Base-by-base conservation (phyloP, 2,329 filamentous ascomycete species). In the Myriosclerotinia curreyana region DNA sequence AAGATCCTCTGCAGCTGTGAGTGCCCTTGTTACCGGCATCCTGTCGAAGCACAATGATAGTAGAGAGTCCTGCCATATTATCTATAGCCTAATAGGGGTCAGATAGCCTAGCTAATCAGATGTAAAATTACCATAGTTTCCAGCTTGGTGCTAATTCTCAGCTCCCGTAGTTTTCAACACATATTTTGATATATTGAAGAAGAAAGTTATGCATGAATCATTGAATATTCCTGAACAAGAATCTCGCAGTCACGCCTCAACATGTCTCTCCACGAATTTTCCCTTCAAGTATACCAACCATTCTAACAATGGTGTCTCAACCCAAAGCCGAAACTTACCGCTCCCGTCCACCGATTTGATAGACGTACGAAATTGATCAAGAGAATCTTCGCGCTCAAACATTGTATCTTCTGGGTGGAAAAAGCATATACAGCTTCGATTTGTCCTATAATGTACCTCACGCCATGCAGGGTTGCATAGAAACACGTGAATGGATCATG, bases 1-100 rank as follows among this genome's bases (percentile, higher is more conserved):
- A 31, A 56, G 34, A 25, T 28, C 7, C 25, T 56, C 53, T 44
- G 36, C 60, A n/a, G 2, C 74, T 70, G n/a, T 78, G 77, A 76
- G 67, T 69, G 15, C 62, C 54, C n/a, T 69, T 75, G 69, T 75
- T 74, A 15, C 76, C 59, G 46, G 56, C 31, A 58, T 28, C 34
- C 60, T 53, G 44, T 52, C 31, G 36, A 48, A 55, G 31, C 60
- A 53, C 15, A 53, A 28, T 3, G 38, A 62, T 42, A 38, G 36
- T n/a, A 62, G 49, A 31, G 31, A 36, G n/a, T 46, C 60, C n/a
- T 53, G 49, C 60, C 60, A 56, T 60, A 44, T 20, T 15, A 56
- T 11, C 6, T 36, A 42, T 44, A 56, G 25, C 53, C 53, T 56
- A 42, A 42, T 3, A 56, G n/a, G 34, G 11, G 17, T 52, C 20